These are phyloP conservation scores for Aspergillus bridgeri DNA, from an alignment of 495 filamentous ascomycete genomes.

Conservation along the genomic window DNA sequence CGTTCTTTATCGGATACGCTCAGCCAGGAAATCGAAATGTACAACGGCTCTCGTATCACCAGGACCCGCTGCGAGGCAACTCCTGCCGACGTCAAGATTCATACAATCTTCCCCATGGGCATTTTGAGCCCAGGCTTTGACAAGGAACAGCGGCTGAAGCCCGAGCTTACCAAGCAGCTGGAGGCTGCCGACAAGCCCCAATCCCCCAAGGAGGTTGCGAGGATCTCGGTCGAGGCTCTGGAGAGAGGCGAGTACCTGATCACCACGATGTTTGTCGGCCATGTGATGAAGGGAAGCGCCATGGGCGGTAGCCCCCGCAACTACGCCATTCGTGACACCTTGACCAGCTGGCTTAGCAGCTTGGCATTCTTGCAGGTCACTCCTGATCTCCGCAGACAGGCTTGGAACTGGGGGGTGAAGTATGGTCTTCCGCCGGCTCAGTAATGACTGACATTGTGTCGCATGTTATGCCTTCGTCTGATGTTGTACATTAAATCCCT, in stretches of 20 bases:
- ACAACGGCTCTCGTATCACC: constrained; percentile 59
- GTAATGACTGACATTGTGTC: not conserved
- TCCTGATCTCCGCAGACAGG: constrained; percentile 41
- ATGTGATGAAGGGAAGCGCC: constrained; percentile 59
- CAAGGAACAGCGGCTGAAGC: constrained; percentile 77
- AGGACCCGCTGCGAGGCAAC: constrained; percentile 40
- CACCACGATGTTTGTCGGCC: constrained; percentile 62
- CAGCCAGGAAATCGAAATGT: constrained; percentile 78
- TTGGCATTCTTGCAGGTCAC: constrained; percentile 42
- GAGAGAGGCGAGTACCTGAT: constrained; percentile 79
- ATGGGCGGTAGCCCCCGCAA: constrained; percentile 44
- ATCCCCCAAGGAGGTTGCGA: constrained; percentile 73
- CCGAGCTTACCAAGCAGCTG: constrained; percentile 71
- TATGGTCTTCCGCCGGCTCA: constrained; percentile 32
- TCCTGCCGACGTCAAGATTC: constrained; percentile 65
- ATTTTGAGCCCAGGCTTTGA: constrained; percentile 75
- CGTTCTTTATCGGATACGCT: constrained; percentile 79
- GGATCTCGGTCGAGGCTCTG: constrained; percentile 62
- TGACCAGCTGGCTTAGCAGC: constrained; percentile 43
- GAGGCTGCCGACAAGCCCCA: constrained; percentile 80
- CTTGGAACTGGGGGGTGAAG: constrained; percentile 44
- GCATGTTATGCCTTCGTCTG: constrained; percentile 12
- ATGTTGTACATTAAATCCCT: constrained; percentile 23
- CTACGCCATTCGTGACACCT: constrained; percentile 37
- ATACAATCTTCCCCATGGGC: constrained; percentile 80